Conservation (phyloP, 768 basidiomycete genomes). For the Leucocoprinus sp. region DNA sequence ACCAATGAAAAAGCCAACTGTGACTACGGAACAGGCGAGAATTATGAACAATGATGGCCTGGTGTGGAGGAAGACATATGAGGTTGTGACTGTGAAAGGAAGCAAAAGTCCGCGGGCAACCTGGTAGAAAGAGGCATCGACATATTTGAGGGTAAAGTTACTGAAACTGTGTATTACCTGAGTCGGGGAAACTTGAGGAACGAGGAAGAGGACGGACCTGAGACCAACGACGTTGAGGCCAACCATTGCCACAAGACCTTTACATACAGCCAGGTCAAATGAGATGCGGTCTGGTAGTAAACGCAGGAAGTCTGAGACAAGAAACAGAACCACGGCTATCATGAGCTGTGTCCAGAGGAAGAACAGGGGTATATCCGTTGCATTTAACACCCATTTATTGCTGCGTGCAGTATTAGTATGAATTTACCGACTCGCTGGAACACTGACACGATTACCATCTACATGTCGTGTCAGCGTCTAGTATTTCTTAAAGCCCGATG, state of each 20-base stretch:
- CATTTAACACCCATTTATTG: constrained; percentile 87
- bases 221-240: constrained; percentile 74
- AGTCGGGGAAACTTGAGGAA: not conserved
- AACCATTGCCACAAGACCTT: constrained; percentile 70
- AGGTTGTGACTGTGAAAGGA: constrained; percentile 88
- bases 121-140: constrained; percentile 93
- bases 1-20: constrained; percentile 85
- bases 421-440: not conserved
- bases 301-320: constrained; percentile 50
- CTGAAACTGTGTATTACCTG: constrained; percentile 48
- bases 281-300: constrained; percentile 60
- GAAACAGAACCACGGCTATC: constrained; percentile 73
- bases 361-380: constrained; percentile 70
- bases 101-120: constrained; percentile 91
- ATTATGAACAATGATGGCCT: constrained; percentile 73
- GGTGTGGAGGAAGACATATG: constrained; percentile 66
- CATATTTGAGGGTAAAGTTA: constrained; percentile 88
- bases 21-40: constrained; percentile 71
- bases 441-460: constrained; percentile 88
- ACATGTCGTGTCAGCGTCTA: constrained; percentile 4
- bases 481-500: not conserved
- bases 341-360: constrained; percentile 76
- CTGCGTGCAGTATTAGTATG: constrained; percentile 28
- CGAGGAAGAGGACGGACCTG: constrained; percentile 38
- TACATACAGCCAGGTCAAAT: constrained; percentile 57